Evolutionary conservation across 2,329 filamentous ascomycete species (phyloP), one percentile per base, ranked within the genome.

Genomic region (Aspergillus ustus): DNA sequence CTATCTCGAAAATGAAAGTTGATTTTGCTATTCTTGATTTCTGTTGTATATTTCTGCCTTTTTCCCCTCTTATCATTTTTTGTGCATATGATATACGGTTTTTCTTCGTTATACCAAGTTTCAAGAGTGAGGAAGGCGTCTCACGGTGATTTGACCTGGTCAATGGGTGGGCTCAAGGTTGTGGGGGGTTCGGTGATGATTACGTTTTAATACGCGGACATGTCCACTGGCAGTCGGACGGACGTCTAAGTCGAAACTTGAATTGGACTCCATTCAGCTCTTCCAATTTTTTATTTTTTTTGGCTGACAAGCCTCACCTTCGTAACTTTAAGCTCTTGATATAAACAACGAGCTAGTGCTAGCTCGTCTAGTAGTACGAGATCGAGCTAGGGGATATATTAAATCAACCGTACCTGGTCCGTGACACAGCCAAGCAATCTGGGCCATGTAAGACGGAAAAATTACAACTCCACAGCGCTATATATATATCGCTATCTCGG

Each of bases 131-230:
- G 52, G 62, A 53, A 52, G 63, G 64, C 61, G 66, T 67, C 66
- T 66, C 62, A 59, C 22, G 61, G 66, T 59, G 53, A 44, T 19
- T 15, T 40, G 25, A 25, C 25, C 25, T 40, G 52, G 54, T 51
- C 49, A 63, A 57, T 50, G 58, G 50, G 63, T 60, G 65, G 63
- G 52, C n/a, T 55, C n/a, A n/a, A n/a, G n/a, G n/a, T n/a, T n/a
- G n/a, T n/a, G n/a, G 54, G 37, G 43, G 48, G 43, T 25, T 22
- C n/a, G 43, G 31, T 67, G 65, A 67, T 54, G 65, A 59, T 66
- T 59, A 59, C 44, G 49, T 49, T 25, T 46, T 48, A 59, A 59
- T 59, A 52, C n/a, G 52, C 22, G 37, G 31, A 45, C 28, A 46
- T 52, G 56, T 37, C 3, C 22, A n/a, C n/a, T n/a, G n/a, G n/a